Evolutionary conservation across 2,329 filamentous ascomycete species (phyloP).

Genomic region (Biscogniauxia sp.): DNA sequence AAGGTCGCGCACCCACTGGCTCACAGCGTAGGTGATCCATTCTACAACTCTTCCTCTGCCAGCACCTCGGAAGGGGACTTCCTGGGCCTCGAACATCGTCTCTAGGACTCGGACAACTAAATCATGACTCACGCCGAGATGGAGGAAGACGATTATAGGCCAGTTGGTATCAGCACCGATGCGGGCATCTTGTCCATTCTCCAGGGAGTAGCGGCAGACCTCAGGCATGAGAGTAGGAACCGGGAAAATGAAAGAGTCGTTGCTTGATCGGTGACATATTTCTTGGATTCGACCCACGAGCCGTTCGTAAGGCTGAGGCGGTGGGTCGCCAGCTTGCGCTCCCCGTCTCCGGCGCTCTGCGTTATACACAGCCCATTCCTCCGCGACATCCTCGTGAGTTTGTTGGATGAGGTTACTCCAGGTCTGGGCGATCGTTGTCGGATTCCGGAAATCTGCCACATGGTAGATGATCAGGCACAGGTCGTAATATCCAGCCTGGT

Average conservation of each 20-base stretch:
- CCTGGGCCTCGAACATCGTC: slow-evolving; percentile 56
- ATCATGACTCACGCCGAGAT: slow-evolving; percentile 55
- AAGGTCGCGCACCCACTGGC: slow-evolving; percentile 45
- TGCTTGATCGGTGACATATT: slow-evolving; percentile 62
- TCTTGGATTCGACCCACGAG: slow-evolving; percentile 63
- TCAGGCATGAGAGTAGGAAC: slow-evolving; percentile 59
- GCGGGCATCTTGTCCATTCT: slow-evolving; percentile 56
- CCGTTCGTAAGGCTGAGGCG: slow-evolving; percentile 64
- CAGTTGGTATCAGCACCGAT: slow-evolving; percentile 56
- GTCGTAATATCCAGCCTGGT: slow-evolving; percentile 90
- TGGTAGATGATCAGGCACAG: slow-evolving; percentile 91
- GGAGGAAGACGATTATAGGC: slow-evolving; percentile 56
- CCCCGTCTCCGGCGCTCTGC: slow-evolving; percentile 41
- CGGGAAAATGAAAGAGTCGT: slow-evolving; percentile 66
- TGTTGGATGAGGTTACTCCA: slow-evolving; percentile 81
- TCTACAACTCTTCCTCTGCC: slow-evolving; percentile 51
- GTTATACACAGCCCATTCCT: slow-evolving; percentile 39
- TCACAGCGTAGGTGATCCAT: slow-evolving; percentile 50
- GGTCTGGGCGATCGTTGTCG: slow-evolving; percentile 76
- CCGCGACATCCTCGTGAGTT: slow-evolving; percentile 57
- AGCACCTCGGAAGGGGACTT: slow-evolving; percentile 55
- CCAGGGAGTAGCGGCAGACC: slow-evolving; percentile 60
- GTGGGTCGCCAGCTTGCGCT: slow-evolving; percentile 35
- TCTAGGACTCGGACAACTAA: slow-evolving; percentile 56
- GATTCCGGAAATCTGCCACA: slow-evolving; percentile 84